phyloP scores from a whole-genome alignment of 2,329 filamentous ascomycete species.

The Nectriaceae sp. region DNA sequence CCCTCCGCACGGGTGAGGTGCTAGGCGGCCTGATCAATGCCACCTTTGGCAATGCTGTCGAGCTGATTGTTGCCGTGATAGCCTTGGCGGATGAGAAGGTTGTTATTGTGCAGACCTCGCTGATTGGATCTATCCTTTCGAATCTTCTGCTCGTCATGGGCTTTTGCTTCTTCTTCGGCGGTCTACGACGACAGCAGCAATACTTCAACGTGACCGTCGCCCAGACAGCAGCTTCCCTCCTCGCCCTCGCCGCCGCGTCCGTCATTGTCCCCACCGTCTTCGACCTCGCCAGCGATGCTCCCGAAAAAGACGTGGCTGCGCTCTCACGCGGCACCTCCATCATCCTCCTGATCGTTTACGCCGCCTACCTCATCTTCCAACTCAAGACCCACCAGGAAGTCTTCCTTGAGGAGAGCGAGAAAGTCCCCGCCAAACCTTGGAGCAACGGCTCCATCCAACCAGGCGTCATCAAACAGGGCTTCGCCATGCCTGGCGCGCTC shows the following conservation, averaged over 20 bases:
- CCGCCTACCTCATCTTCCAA: slow-evolving; percentile 85
- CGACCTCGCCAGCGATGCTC: slow-evolving; percentile 51
- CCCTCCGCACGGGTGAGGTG: slow-evolving; percentile 78
- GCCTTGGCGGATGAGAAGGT: slow-evolving; percentile 75
- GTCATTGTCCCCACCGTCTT: slow-evolving; percentile 92
- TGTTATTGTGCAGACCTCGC: slow-evolving; percentile 86
- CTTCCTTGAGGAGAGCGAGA: slow-evolving; percentile 79
- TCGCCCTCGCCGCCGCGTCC: slow-evolving; percentile 76
- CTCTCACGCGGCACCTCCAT: slow-evolving; percentile 74
- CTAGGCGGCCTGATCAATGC: slow-evolving; percentile 88
- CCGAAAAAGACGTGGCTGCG: slow-evolving; percentile 53
- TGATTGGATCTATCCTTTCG: slow-evolving; percentile 89
- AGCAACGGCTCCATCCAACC: slow-evolving; percentile 30
- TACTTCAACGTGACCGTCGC: slow-evolving; percentile 92
- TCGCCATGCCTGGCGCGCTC: slow-evolving; percentile 42
- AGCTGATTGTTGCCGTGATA: slow-evolving; percentile 86
- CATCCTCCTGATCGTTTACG: slow-evolving; percentile 83
- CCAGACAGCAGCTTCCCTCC: slow-evolving; percentile 80
- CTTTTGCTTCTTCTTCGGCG: slow-evolving; percentile 90
- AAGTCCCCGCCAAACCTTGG: slow-evolving; percentile 65
- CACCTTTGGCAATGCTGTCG: slow-evolving; percentile 89
- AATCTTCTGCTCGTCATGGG: slow-evolving; percentile 88
- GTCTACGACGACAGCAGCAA: slow-evolving; percentile 76
- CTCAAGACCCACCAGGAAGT: slow-evolving; percentile 80
- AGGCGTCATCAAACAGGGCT: slow-evolving; percentile 40